Evolutionary conservation across 768 basidiomycete species (phyloP).

Genomic region (Rickenella mellea): DNA sequence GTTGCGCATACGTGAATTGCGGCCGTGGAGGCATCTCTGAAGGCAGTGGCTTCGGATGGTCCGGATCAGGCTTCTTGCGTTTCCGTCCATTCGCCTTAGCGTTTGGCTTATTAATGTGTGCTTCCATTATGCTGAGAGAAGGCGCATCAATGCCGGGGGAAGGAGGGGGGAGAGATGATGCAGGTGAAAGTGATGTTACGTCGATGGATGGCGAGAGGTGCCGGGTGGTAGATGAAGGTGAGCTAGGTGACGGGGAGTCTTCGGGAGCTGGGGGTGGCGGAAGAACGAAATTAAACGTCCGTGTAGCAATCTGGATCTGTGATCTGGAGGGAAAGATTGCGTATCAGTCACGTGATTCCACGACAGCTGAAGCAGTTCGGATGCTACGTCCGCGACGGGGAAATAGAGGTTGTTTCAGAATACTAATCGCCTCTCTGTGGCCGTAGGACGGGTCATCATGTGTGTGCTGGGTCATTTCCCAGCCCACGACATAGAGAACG

Average conservation of each 20-base stretch:
- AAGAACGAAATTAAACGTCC: constrained; percentile 93
- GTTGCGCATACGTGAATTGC: constrained; percentile 80
- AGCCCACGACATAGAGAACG: constrained; percentile 1
- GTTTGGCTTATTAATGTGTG: constrained; percentile 37
- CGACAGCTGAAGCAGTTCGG: too few relatives aligned
- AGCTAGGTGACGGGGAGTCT: constrained; percentile 74
- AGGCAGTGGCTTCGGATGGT: constrained; percentile 42
- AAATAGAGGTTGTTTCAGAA: too few relatives aligned
- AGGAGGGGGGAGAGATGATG: constrained; percentile 73
- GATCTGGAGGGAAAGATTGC: constrained; percentile 40
- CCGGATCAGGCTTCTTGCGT: constrained; percentile 48
- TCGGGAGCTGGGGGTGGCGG: constrained; percentile 79
- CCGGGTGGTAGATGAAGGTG: constrained; percentile 52
- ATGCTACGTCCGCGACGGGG: too few relatives aligned
- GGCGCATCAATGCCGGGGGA: constrained; percentile 27
- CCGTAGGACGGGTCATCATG: constrained; percentile 11
- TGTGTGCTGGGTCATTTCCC: constrained; percentile 4
- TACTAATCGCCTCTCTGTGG: too few relatives aligned
- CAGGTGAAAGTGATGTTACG: constrained; percentile 73
- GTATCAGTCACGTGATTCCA: not conserved
- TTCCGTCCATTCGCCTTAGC: constrained; percentile 46
- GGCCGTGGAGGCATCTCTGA: constrained; percentile 86
- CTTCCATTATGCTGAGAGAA: not conserved
- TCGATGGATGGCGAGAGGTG: constrained; percentile 76
- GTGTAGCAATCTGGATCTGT: constrained; percentile 93